A percentile compares a stretch with the other conserved stretches of the same genome.
These are phyloP conservation scores for Lanzia echinophila DNA, from an alignment of 2,329 filamentous ascomycete genomes.

Conservation along the genomic window DNA sequence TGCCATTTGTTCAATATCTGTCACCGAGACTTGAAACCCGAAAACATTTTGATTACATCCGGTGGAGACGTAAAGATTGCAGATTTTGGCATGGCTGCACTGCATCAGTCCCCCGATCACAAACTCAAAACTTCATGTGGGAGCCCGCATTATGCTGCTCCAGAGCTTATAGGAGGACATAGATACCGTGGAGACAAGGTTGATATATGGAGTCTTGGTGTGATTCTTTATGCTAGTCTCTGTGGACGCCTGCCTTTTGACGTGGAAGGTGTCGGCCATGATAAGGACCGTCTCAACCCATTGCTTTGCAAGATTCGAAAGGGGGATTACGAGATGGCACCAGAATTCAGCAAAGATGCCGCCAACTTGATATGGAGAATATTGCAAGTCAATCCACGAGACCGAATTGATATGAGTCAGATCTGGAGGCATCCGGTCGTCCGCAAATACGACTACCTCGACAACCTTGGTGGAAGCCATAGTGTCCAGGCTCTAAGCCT, in stretches of 20 bases:
- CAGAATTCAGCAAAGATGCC: constrained; percentile 59
- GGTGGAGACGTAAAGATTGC: constrained; percentile 81
- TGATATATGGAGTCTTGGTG: constrained; percentile 91
- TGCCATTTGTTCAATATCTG: constrained; percentile 94
- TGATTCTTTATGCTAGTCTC: constrained; percentile 83
- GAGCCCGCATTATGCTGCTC: constrained; percentile 93
- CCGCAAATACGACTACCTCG: constrained; percentile 72
- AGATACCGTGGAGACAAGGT: constrained; percentile 79
- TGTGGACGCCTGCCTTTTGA: constrained; percentile 81
- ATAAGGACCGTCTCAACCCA: constrained; percentile 39
- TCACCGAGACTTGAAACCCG: constrained; percentile 92
- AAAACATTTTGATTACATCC: constrained; percentile 84
- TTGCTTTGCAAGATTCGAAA: constrained; percentile 57
- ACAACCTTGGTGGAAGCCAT: constrained; percentile 41
- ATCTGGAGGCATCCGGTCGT: constrained; percentile 88
- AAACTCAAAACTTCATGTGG: constrained; percentile 86
- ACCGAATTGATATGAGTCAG: constrained; percentile 69
- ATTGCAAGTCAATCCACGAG: constrained; percentile 68
- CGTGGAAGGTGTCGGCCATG: constrained; percentile 21
- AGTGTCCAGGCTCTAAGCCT: constrained; percentile 48
- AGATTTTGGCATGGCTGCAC: constrained; percentile 95
- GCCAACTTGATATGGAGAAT: constrained; percentile 74
- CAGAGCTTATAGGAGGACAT: constrained; percentile 73
- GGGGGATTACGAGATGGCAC: constrained; percentile 55
- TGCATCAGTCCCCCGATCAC: constrained; percentile 72